Base-by-base conservation (phyloP, 2,329 filamentous ascomycete genomes). In the Chrysoporthe puriensis region DNA sequence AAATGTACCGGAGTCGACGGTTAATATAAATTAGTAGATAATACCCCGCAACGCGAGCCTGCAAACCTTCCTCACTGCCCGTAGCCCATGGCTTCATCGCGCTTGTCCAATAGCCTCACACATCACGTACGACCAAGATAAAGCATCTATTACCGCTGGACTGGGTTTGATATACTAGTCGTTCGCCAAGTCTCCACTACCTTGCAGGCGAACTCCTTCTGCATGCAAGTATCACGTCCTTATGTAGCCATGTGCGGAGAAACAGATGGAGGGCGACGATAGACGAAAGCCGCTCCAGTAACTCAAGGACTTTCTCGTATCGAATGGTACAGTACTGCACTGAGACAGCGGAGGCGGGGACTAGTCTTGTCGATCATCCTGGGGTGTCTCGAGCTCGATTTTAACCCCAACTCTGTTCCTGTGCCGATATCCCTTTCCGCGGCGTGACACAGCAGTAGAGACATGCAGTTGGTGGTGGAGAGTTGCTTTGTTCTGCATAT, bases 291-390 rank as follows among this genome's bases (percentile, higher is more conserved):
- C 48, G 56, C 52, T 43, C 52, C 52, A 60, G 64, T 61, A 56
- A 66, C 46, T 63, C 67, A 60, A 43, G 44, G 54, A 43, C 56
- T 21, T 52, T 14, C 42, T 69, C 32, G 63, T 50, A 43, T 63
- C n/a, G 44, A 60, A 44, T 36, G 63, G 26, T 58, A 52, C 36
- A 59, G 59, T 66, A 18, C 62, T 62, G 34, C 61, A 21, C 67
- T 60, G 63, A 66, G 58, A 40, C 63, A 64, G 61, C 16, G 13
- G 32, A 21, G 18, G 44, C 44, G 59, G 64, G 32, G 32, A 58
- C 52, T 50, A 60, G 54, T 26, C 43, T 32, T 11, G 60, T 50
- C 43, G 60, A 62, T 62, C 60, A 36, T 21, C 18, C 18, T 13
- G 9, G 60, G 44, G 44, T 48, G 11, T 50, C 8, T 62, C 44